Evolutionary conservation across 305 asterid species (phyloP), one percentile per base, ranked within the genome.

Genomic region (Andrographis paniculata): DNA sequence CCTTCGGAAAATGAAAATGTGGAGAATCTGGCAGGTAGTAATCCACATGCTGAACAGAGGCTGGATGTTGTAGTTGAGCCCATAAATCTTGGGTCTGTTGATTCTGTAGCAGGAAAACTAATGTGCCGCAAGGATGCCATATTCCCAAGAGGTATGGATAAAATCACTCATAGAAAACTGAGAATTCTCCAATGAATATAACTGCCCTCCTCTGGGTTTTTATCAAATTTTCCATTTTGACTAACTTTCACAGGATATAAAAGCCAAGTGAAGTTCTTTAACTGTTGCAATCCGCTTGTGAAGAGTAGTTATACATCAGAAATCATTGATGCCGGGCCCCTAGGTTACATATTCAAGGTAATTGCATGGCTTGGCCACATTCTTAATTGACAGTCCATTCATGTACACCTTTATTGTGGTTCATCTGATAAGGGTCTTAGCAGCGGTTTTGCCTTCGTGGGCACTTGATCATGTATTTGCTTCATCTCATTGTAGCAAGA

Each of bases 271-370:
- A 72, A 66, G 77, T 83, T 70, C 75, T 77, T 59, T 16, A 58
- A 58, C 55, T 21, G 64, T 49, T 33, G 56, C 53, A 61, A 73
- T 52, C 94, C 92, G 0, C 2, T 18, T 51, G 64, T 33, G 16
- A 35, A 38, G 64, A 70, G 72, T 47, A 51, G 63, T 60, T 83
- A 75, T 24, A 61, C 63, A 45, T 79, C 78, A 12, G 92, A 83
- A 74, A 68, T 83, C 57, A 22, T 66, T 61, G 91, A 80, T 54
- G 92, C 73, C 48, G 94, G 92, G 13, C 70, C 77, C 50, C 43
- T 74, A 28, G 94, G 94, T 52, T 87, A 92, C 58, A 33, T 83
- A 19, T 83, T 83, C 70, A 80, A 75, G 87, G 94, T 82, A 71
- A 54, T 47, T 20, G 11, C 42, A 49, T 51, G 52, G 28, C 55